Evolutionary conservation across 768 basidiomycete genomes (phyloP), one percentile per base, ranked within the genome.

Genomic region (Exidia glandulosa): DNA sequence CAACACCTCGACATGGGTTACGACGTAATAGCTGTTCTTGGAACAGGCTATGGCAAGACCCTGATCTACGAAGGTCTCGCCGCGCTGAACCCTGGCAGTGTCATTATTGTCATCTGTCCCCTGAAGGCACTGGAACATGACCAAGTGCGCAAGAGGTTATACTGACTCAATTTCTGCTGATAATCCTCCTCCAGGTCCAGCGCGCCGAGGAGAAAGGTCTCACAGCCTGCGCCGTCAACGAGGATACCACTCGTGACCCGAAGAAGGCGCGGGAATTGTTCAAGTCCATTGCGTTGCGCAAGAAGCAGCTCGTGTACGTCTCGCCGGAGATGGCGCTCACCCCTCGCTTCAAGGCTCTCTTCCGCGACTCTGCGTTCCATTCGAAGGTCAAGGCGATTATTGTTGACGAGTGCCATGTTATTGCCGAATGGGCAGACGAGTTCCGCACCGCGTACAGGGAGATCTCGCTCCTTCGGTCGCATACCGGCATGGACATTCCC

Each of bases 111-210:
- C 30, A 66, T 71, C 0, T 62, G 68, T 52, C 71, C 71, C 1
- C 57, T 72, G n/a, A 72, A 72, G 54, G 70, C 71, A 0, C 54
- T 71, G 3, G 69, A 70, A 57, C 48, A 57, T 12, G 69, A 71
- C 60, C 70, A 71, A 67, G 70, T 70, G 48, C 3, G 25, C n/a
- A 10, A 0, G n/a, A 30, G 23, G 19, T 56, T n/a, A 16, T 19
- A 32, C 14, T 33, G 56, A 58, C 10, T 6, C 1, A 25, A 12
- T 13, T 31, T 13, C 13, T 13, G 9, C 23, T 12, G 14, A 14
- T 13, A 55, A 13, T 12, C 29, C 13, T 31, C 2, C 29, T 19
- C 14, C 33, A 65, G 64, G 64, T 61, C 16, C 47, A 34, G 7
- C 37, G 68, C 57, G 69, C 69, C 1, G 50, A 32, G 4, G 59